Base-by-base conservation (phyloP, 108 stramenopile species). In the Cylindrotheca fusiformis region DNA sequence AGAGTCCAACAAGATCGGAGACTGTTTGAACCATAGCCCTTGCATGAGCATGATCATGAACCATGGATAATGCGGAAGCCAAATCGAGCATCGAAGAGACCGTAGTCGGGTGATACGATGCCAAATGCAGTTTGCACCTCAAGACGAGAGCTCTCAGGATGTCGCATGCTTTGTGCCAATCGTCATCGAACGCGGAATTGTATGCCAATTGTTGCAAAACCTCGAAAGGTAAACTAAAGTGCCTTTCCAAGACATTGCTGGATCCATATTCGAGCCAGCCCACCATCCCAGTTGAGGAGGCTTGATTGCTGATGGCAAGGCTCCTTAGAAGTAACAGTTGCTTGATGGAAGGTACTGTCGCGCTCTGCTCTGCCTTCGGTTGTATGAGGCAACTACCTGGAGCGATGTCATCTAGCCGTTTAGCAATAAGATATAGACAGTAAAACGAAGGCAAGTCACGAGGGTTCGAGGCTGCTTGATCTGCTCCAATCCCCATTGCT, bases 231-330 rank as follows among this genome's bases (percentile, higher is more conserved):
- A 67, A 49, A 21, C 61, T 59, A 5, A 60, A 47, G 10, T 50
- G 55, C 31, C 79, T 45, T 24, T 79, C 73, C 55, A 79, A 45
- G 17, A 46, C 19, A 50, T 63, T 70, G 48, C 73, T 79, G 4
- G 52, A 36, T 8, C 72, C 78, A 47, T 74, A 74, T 46, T 71
- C 78, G 12, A 79, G 61, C 78, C 78, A 79, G 4, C 78, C 78
- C 27, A 75, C 51, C 78, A 79, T 79, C 20, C 78, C 78, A 14
- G 71, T 32, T 0, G 78, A 71, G 4, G 63, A 61, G n/a, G 73
- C 72, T 45, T 79, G 72, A 47, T 79, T 71, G 50, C 59, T 58
- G 27, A 79, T 74, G 1, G 44, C 63, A 47, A 79, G 69, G 44
- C 60, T 56, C 3, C 69, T 32, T 3, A 54, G 46, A 14, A 79